These are phyloP conservation scores for Exophiala bonariae DNA, from an alignment of 2,329 filamentous ascomycete species.

Conservation along the genomic window DNA sequence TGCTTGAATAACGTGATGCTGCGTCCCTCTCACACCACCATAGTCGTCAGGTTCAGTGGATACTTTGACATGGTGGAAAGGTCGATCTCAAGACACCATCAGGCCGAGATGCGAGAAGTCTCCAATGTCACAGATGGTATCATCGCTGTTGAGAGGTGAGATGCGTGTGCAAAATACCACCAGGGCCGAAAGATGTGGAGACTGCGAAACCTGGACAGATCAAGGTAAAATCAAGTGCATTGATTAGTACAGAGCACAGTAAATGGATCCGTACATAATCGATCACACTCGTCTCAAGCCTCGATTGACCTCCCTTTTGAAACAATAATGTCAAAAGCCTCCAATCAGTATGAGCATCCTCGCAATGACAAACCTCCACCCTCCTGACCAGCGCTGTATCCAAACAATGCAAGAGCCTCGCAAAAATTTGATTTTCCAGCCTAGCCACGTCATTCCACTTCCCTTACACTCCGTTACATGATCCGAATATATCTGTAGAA, in stretches of 20 bases:
- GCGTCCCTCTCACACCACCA: slow-evolving; percentile 61
- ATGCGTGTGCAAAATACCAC: slow-evolving; percentile 65
- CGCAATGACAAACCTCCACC: slow-evolving; percentile 38
- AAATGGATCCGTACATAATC: too few relatives aligned
- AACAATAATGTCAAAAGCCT: slow-evolving; percentile 64
- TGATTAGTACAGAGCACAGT: too few relatives aligned
- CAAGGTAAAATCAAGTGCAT: slow-evolving; percentile 1
- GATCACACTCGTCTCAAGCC: slow-evolving; percentile 38
- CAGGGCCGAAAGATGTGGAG: slow-evolving; percentile 58
- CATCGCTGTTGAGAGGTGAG: slow-evolving; percentile 50
- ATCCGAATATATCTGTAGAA: too few relatives aligned
- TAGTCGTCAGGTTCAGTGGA: slow-evolving; percentile 55
- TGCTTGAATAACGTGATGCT: slow-evolving; percentile 69
- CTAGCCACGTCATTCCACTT: not conserved
- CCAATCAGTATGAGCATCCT: slow-evolving; percentile 66
- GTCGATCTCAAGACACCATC: slow-evolving; percentile 69
- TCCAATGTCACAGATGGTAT: slow-evolving; percentile 65
- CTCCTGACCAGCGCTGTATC: not conserved
- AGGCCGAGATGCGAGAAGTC: slow-evolving; percentile 56
- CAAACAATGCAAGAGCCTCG: not conserved
- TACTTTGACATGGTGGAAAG: slow-evolving; percentile 64
- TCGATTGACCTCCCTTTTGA: slow-evolving; percentile 60
- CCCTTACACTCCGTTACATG: too few relatives aligned
- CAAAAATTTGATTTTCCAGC: not conserved
- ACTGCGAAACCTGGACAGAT: slow-evolving; percentile 50